A percentile compares a stretch with the other conserved stretches of the same genome.
phyloP scores from a whole-genome alignment of 495 filamentous ascomycete species.

The Neurospora sp. region DNA sequence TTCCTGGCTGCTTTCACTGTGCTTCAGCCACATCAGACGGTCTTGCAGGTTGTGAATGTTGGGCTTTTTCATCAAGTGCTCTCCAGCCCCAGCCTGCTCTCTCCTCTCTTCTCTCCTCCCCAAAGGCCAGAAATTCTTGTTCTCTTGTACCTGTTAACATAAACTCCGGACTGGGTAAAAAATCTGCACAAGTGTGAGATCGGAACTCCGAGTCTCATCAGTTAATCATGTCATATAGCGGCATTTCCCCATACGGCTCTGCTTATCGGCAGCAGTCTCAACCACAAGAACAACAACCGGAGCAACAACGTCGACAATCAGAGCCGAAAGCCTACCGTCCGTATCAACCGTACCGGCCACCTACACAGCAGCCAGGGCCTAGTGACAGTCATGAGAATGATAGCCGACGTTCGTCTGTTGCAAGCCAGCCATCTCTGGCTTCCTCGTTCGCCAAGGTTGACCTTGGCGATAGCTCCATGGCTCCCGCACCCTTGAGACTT shows the following conservation, averaged over 20 bases:
- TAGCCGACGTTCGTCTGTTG: neutral
- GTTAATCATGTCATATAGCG: neutral
- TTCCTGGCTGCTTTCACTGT: no score
- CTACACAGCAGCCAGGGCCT: neutral
- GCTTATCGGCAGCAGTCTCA: neutral
- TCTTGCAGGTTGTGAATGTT: neutral
- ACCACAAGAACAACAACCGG: neutral
- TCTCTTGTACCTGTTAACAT: neutral
- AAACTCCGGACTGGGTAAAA: neutral
- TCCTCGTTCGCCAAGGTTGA: neutral
- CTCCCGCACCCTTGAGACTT: neutral
- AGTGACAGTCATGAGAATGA: neutral
- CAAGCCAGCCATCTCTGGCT: neutral
- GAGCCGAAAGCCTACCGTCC: neutral
- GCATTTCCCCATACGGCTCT: neutral
- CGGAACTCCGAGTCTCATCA: neutral
- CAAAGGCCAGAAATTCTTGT: neutral
- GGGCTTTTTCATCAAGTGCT: neutral
- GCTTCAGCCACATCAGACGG: neutral
- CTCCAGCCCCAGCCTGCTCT: neutral
- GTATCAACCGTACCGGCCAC: neutral
- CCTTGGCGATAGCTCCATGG: neutral
- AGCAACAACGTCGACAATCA: neutral
- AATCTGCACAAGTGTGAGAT: neutral
- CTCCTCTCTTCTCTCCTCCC: neutral